Conservation (phyloP, 169 alveolate genomes). For the Toxoplasma gondii region DNA sequence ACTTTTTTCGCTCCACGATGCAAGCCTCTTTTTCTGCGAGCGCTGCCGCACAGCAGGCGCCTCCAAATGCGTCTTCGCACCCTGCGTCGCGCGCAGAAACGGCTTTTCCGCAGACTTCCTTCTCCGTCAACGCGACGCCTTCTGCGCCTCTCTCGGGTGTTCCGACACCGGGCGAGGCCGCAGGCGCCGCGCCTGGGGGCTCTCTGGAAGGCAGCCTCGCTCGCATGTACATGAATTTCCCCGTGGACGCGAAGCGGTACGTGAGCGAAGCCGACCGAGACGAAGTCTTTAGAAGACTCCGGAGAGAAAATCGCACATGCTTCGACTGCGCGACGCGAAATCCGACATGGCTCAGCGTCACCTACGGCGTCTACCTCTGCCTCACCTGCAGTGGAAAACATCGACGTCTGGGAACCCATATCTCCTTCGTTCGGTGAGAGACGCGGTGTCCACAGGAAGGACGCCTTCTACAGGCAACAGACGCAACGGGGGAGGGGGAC, state of each 20-base stretch:
- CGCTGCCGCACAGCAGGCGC: no score
- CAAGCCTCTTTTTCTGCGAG: no score
- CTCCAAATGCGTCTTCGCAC: no score
- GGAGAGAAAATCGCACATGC: conserved; percentile 78
- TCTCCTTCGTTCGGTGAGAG: conserved; percentile 90
- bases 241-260: conserved; percentile 62
- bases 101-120: neutral
- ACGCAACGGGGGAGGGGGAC: neutral
- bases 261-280: conserved; percentile 62
- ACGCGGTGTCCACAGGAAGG: neutral
- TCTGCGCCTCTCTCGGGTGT: neutral
- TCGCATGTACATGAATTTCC: conserved; percentile 43
- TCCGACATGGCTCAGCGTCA: conserved; percentile 96
- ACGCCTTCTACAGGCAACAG: neutral
- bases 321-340: conserved; percentile 94
- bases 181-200: neutral
- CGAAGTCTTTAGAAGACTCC: conserved; percentile 54
- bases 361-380: conserved; percentile 94
- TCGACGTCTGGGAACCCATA: conserved; percentile 94
- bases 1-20: no score
- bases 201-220: conserved; percentile 6
- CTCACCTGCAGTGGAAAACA: conserved; percentile 95
- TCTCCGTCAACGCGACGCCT: neutral
- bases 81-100: no score
- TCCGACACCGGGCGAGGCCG: neutral